Conservation (phyloP, 768 basidiomycete genomes). For the Suillus cothurnatus region DNA sequence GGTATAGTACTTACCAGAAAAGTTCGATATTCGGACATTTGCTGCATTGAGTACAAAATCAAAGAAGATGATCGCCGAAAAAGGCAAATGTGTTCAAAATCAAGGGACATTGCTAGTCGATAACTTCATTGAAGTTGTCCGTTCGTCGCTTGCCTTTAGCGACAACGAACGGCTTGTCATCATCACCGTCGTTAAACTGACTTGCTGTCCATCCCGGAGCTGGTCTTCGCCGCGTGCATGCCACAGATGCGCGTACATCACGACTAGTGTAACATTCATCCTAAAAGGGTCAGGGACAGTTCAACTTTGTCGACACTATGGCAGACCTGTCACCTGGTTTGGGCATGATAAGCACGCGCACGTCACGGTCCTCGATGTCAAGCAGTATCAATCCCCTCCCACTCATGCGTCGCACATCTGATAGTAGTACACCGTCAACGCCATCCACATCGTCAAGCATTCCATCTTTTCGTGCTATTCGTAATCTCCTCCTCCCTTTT, state of each 20-base stretch:
- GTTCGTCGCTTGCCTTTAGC: neutral
- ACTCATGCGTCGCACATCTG: slow-evolving; percentile 34
- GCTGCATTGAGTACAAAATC: no score
- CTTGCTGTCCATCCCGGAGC: slow-evolving; percentile 21
- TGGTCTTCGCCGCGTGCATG: slow-evolving; percentile 34
- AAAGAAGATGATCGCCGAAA: slow-evolving; percentile 1
- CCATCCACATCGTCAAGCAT: slow-evolving; percentile 31
- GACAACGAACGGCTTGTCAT: neutral
- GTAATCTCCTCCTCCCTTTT: slow-evolving; percentile 69
- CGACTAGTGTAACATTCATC: slow-evolving; percentile 24
- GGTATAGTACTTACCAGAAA: no score
- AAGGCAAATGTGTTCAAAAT: slow-evolving; percentile 1
- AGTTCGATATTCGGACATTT: no score
- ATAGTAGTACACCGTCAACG: slow-evolving; percentile 23
- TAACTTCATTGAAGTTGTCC: slow-evolving; percentile 2
- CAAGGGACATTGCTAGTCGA: neutral
- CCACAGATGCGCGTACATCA: slow-evolving; percentile 14
- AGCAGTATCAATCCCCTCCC: slow-evolving; percentile 20
- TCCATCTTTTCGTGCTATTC: slow-evolving; percentile 60
- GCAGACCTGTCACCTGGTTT: slow-evolving; percentile 21
- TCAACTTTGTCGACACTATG: neutral
- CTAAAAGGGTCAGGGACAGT: slow-evolving; percentile 8
- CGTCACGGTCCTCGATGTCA: slow-evolving; percentile 33
- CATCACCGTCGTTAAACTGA: neutral
- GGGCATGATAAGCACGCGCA: slow-evolving; percentile 30